Conservation (phyloP, 768 basidiomycete species). For the Ephemerocybe angulata region DNA sequence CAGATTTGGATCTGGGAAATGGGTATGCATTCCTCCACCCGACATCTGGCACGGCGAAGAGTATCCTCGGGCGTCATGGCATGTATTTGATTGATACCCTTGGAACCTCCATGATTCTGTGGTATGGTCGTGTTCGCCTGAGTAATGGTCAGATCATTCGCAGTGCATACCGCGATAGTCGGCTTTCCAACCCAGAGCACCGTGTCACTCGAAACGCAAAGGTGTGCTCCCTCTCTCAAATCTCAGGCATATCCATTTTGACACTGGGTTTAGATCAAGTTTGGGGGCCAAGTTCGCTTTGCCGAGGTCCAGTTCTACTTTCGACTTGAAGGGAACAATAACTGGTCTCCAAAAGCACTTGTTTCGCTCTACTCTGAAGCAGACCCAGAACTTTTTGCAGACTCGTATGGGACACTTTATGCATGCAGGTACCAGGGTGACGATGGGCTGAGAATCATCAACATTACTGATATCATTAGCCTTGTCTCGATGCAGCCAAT, state of each 20-base stretch:
- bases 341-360: neutral
- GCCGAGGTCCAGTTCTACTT: slow-evolving; percentile 1
- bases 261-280: neutral
- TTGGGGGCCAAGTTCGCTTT: neutral
- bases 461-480: neutral
- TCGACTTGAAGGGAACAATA: neutral
- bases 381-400: neutral
- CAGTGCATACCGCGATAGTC: slow-evolving; percentile 24
- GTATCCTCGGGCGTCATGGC: slow-evolving; percentile 9
- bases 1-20: neutral
- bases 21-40: neutral
- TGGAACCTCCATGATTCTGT: neutral
- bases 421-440: neutral
- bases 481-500: neutral
- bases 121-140: slow-evolving; percentile 26
- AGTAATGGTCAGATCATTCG: slow-evolving; percentile 30
- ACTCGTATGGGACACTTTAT: neutral
- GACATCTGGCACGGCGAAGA: neutral
- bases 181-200: neutral
- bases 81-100: neutral
- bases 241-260: neutral
- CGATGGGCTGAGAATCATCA: neutral
- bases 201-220: neutral
- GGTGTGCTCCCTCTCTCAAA: neutral
- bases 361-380: neutral